Conservation (phyloP, 305 asterid species). For the Solanum aculeatissimum region DNA sequence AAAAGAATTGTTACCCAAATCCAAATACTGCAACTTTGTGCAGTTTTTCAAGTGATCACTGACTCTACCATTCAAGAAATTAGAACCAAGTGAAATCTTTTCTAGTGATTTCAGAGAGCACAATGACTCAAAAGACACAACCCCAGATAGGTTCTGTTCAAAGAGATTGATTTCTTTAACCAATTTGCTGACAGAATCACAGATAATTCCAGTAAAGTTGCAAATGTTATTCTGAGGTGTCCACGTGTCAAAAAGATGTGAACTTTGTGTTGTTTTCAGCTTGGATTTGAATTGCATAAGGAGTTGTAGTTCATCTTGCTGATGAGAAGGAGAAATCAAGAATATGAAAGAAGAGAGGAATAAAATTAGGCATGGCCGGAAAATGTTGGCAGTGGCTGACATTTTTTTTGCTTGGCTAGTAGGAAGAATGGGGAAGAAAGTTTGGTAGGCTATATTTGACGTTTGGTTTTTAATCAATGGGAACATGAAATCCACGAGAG, state of each 20-base stretch:
- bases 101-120: conserved; percentile 24
- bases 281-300: conserved; percentile 25
- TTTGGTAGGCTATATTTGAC: not conserved
- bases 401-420: not conserved
- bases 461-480: not conserved
- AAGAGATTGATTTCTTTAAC: conserved; percentile 33
- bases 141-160: conserved; percentile 9
- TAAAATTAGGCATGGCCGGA: not conserved
- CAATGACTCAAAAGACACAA: conserved; percentile 23
- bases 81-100: conserved; percentile 20
- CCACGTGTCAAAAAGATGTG: conserved; percentile 22
- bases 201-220: conserved; percentile 25
- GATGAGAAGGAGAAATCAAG: not conserved
- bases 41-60: conserved; percentile 18
- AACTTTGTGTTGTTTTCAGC: not conserved
- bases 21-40: conserved; percentile 20
- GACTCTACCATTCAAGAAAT: conserved; percentile 19
- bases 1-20: conserved; percentile 24
- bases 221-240: conserved; percentile 3
- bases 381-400: conserved; percentile 4
- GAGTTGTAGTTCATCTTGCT: conserved; percentile 7
- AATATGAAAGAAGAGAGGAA: not conserved
- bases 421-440: not conserved
- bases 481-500: not conserved
- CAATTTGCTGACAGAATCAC: conserved; percentile 5